phyloP scores from a whole-genome alignment of 2,329 filamentous ascomycete genomes.

The Botrytis galanthina region DNA sequence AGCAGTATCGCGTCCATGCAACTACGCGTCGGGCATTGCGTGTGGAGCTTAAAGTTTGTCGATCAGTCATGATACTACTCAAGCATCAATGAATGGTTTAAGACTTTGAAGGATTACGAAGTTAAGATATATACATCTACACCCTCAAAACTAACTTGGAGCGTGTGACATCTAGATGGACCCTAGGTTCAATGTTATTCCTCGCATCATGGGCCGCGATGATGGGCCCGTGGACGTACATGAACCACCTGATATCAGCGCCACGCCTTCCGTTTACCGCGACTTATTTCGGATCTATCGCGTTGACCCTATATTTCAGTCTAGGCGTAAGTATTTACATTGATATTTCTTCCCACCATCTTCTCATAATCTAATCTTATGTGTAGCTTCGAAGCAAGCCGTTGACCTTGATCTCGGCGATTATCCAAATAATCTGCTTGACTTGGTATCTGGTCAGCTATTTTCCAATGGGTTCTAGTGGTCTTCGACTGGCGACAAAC shows the following conservation, averaged over 20 bases:
- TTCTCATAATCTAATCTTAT: constrained; percentile 25
- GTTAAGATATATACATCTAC: constrained; percentile 26
- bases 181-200: constrained; percentile 86
- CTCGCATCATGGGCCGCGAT: constrained; percentile 88
- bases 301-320: constrained; percentile 85
- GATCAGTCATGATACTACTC: neutral
- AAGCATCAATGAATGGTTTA: neutral
- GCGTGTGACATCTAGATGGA: constrained; percentile 67
- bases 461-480: constrained; percentile 93
- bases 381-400: constrained; percentile 75
- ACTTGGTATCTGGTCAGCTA: constrained; percentile 96
- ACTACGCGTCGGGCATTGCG: constrained; percentile 40
- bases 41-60: constrained; percentile 17
- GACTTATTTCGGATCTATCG: constrained; percentile 92
- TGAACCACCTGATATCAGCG: constrained; percentile 79
- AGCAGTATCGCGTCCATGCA: constrained; percentile 38
- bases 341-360: neutral
- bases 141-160: constrained; percentile 32
- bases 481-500: constrained; percentile 79
- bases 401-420: constrained; percentile 78
- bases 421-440: constrained; percentile 79
- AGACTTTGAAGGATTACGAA: constrained; percentile 9
- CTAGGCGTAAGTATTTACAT: constrained; percentile 69
- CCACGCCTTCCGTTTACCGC: constrained; percentile 87
- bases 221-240: constrained; percentile 85